Conservation (phyloP, 2,329 filamentous ascomycete genomes). For the Fusarium staphyleae region DNA sequence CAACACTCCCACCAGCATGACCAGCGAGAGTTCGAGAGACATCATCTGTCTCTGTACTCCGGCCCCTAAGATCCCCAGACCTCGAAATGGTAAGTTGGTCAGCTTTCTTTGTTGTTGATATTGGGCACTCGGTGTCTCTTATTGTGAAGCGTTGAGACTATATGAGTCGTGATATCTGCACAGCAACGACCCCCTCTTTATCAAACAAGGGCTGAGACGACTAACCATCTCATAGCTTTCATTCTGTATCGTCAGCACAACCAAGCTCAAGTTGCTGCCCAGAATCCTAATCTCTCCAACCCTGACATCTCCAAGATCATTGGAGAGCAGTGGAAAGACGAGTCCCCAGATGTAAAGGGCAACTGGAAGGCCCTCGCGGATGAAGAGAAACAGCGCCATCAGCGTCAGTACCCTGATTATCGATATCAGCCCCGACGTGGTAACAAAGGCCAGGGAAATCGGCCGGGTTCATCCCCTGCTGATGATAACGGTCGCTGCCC, state of each 20-base stretch:
- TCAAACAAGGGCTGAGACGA: not conserved
- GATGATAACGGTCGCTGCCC: constrained; percentile 67
- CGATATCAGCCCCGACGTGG: constrained; percentile 87
- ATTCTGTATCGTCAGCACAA: constrained; percentile 96
- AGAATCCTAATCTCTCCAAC: constrained; percentile 90
- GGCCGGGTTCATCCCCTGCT: constrained; percentile 46
- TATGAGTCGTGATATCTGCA: constrained; percentile 10
- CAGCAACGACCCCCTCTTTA: not conserved
- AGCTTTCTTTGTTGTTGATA: constrained; percentile 25
- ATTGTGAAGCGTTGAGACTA: constrained; percentile 3
- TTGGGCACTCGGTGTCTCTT: not conserved
- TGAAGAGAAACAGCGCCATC: constrained; percentile 90
- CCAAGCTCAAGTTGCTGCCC: constrained; percentile 79
- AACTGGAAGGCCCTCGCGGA: constrained; percentile 91
- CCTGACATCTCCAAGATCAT: constrained; percentile 98
- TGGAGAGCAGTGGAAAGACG: constrained; percentile 86
- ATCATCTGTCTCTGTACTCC: constrained; percentile 64
- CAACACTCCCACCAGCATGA: constrained; percentile 41
- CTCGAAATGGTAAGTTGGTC: constrained; percentile 62
- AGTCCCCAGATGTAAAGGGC: constrained; percentile 76
- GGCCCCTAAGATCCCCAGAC: constrained; percentile 64
- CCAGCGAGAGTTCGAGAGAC: constrained; percentile 48
- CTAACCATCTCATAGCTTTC: constrained; percentile 72
- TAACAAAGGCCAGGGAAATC: constrained; percentile 43
- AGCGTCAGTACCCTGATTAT: constrained; percentile 90